Evolutionary conservation across 768 basidiomycete genomes (phyloP).

Genomic region (Suillus lakei): DNA sequence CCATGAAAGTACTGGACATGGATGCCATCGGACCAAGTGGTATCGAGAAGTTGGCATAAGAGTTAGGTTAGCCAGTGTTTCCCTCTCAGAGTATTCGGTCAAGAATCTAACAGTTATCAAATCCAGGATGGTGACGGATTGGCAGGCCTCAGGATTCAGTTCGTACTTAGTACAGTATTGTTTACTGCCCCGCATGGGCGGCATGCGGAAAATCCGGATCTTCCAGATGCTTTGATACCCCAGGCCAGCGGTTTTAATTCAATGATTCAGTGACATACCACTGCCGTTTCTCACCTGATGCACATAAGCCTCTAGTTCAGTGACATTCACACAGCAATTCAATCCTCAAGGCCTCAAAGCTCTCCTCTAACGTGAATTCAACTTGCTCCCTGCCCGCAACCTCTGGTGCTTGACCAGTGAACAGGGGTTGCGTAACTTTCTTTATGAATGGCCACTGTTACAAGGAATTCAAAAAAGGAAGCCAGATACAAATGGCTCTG

Average conservation of each 20-base stretch:
- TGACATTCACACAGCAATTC: not conserved
- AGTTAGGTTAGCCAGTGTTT: not conserved
- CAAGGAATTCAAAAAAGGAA: not conserved
- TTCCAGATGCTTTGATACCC: not conserved
- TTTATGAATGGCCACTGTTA: not conserved
- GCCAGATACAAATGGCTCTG: not conserved
- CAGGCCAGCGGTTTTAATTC: not conserved
- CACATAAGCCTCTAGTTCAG: not conserved
- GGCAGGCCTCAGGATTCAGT: not conserved
- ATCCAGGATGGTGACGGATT: not conserved
- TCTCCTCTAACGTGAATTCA: not conserved
- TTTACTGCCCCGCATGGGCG: not conserved
- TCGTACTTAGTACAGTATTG: not conserved
- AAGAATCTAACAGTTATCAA: not conserved
- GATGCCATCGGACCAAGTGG: not conserved
- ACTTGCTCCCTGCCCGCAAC: not conserved
- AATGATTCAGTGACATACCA: not conserved
- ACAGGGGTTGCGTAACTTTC: not conserved
- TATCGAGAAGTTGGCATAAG: not conserved
- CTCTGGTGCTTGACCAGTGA: not conserved
- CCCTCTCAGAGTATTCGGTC: not conserved
- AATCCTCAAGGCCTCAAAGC: not conserved
- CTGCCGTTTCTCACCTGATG: not conserved
- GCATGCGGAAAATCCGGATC: not conserved
- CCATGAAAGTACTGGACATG: not conserved